phyloP scores from a whole-genome alignment of 1,139 yeast species.

The Kluyveromyces sp. region DNA sequence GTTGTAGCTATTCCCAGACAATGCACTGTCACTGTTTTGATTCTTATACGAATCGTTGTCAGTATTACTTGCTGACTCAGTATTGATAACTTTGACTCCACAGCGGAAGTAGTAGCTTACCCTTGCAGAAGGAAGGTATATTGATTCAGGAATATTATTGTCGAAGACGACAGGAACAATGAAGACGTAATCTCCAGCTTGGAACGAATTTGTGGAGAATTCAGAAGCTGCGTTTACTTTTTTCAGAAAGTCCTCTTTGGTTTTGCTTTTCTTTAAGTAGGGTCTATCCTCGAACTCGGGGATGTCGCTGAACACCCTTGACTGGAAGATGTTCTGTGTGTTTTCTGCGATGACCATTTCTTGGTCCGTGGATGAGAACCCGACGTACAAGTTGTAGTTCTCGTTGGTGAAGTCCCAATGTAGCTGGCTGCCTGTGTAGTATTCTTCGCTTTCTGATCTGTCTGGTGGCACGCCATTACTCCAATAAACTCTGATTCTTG shows the following conservation, averaged over 20 bases:
- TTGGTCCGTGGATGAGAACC: constrained; percentile 20
- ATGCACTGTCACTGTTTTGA: neutral
- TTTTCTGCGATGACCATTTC: constrained; percentile 23
- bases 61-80: neutral
- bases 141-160: constrained; percentile 63
- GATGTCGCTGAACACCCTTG: constrained; percentile 5
- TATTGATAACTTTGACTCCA: constrained; percentile 7
- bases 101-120: constrained; percentile 26
- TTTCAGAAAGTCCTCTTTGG: constrained; percentile 12
- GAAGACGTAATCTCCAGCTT: constrained; percentile 72
- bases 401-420: constrained; percentile 40
- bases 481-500: constrained; percentile 40
- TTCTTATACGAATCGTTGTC: neutral
- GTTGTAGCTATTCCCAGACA: neutral
- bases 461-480: constrained; percentile 46
- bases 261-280: constrained; percentile 17
- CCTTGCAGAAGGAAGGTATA: constrained; percentile 42
- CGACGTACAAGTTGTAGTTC: constrained; percentile 44
- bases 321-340: constrained; percentile 2
- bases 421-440: constrained; percentile 41
- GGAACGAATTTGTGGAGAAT: constrained; percentile 11
- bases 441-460: constrained; percentile 38
- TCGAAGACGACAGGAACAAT: constrained; percentile 66
- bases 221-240: constrained; percentile 7
- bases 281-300: constrained; percentile 13